A percentile compares a stretch with the other conserved stretches of the same genome.
These are phyloP conservation scores for Sclerotinia spermophila DNA, from an alignment of 2,329 filamentous ascomycete genomes.

Conservation along the genomic window DNA sequence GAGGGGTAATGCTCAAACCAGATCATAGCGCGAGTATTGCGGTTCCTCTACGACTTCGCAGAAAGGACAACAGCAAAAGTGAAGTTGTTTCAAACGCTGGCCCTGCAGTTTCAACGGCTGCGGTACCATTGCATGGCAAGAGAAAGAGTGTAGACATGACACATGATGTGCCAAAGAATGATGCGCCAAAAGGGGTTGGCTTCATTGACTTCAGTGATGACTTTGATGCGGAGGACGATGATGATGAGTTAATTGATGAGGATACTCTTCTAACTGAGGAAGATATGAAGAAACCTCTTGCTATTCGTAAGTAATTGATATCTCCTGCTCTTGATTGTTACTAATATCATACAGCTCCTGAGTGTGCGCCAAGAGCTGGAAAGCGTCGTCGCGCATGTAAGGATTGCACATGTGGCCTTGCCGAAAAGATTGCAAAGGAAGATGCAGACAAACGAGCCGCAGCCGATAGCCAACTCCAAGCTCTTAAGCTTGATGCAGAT, in stretches of 20 bases:
- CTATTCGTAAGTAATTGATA: constrained; percentile 65
- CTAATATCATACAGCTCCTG: constrained; percentile 55
- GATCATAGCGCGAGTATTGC: constrained; percentile 43
- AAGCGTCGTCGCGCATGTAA: constrained; percentile 94
- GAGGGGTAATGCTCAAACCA: constrained; percentile 70
- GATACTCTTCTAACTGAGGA: constrained; percentile 81
- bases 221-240: constrained; percentile 51
- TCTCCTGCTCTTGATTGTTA: constrained; percentile 7
- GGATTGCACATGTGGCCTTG: constrained; percentile 93
- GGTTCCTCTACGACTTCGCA: constrained; percentile 51
- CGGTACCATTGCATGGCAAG: constrained; percentile 33
- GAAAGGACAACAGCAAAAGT: constrained; percentile 51
- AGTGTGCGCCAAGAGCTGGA: constrained; percentile 81
- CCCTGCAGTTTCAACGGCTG: constrained; percentile 35
- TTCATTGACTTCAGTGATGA: constrained; percentile 60
- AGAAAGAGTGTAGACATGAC: constrained; percentile 31
- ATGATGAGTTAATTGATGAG: constrained; percentile 89
- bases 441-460: constrained; percentile 64
- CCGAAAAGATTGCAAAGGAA: constrained; percentile 80
- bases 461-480: constrained; percentile 61
- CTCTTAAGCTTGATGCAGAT: constrained; percentile 67
- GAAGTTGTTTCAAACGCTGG: constrained; percentile 39
- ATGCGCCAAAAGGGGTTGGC: constrained; percentile 54
- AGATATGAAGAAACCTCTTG: constrained; percentile 72
- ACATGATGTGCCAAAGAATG: constrained; percentile 16